A percentile compares a stretch with the other conserved stretches of the same genome.
Evolutionary conservation across 2,329 filamentous ascomycete species (phyloP).

Genomic region (Nothomitra cinnamomea): DNA sequence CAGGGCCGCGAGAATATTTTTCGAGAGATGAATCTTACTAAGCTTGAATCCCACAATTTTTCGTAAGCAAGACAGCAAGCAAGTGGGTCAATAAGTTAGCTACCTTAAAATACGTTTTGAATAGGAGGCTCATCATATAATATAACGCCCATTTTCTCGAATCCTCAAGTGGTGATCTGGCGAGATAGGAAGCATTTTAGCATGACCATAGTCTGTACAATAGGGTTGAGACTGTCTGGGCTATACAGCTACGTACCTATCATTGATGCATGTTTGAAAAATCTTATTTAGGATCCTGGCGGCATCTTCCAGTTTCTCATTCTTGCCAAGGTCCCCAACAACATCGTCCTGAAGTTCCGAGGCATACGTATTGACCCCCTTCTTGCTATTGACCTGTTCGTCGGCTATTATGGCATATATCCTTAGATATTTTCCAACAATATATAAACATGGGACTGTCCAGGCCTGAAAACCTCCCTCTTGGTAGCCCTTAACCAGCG

Average conservation of each 20-base stretch:
- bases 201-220: constrained; percentile 3
- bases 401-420: constrained; percentile 86
- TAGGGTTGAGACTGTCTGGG: background rate
- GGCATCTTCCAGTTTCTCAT: constrained; percentile 78
- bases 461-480: constrained; percentile 64
- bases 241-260: constrained; percentile 44
- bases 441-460: constrained; percentile 83
- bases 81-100: background rate
- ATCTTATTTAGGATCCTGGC: constrained; percentile 82
- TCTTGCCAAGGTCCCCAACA: constrained; percentile 55
- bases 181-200: constrained; percentile 11
- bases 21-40: constrained; percentile 74
- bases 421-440: constrained; percentile 70
- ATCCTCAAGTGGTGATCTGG: constrained; percentile 63
- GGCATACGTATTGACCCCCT: constrained; percentile 27
- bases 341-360: constrained; percentile 62
- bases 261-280: constrained; percentile 76
- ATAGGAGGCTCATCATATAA: constrained; percentile 81
- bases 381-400: constrained; percentile 39
- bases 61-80: background rate
- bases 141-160: constrained; percentile 98
- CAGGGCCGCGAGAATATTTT: constrained; percentile 75
- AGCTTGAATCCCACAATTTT: constrained; percentile 29
- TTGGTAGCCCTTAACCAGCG: constrained; percentile 66
- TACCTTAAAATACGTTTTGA: constrained; percentile 94